Evolutionary conservation across 129 eudicot genomes (phyloP), one percentile per base, ranked within the genome.

Genomic region (Mikania micrantha): DNA sequence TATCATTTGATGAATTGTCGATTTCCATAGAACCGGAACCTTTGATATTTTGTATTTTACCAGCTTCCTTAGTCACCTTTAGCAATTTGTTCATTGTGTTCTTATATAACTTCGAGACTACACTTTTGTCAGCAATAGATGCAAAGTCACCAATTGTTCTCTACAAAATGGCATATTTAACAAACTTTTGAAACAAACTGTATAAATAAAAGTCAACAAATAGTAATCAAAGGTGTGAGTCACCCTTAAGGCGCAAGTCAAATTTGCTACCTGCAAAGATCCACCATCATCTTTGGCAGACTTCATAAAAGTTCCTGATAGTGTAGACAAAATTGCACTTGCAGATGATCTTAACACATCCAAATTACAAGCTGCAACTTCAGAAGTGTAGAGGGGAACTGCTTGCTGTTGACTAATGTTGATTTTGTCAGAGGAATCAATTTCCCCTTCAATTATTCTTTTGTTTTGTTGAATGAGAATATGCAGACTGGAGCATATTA

Each of bases 401-500:
- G 90, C 92, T 72, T 74, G 79, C 69, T 74, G 80, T 44, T 65
- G 77, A 63, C 88, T 28, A 48, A 67, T 61, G 76, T 77, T 77
- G 69, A 24, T 45, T 61, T 88, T 60, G 29, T 35, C 52, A 47
- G 60, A 49, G 16, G 48, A 3, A 40, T 74, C 78, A 71, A 32
- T 78, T 21, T 59, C 77, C 17, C 91, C 91, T 32, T 86, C 88
- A n/a, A 75, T 35, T 64, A 78, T 70, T 52, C 58, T 82, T 77
- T 86, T 93, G 57, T 93, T 93, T 64, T 93, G 98, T 75, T 66
- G 86, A 84, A 93, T 69, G 34, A 93, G 95, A 66, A 77, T 88
- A 73, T 71, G 96, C 81, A 93, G 77, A 77, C 96, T 78, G 74
- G 90, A 82, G 75, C 97, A 94, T 79, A 94, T 73, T n/a, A 94